Conservation (phyloP, 257 asterid genomes). For the Solanum gracilifrons region DNA sequence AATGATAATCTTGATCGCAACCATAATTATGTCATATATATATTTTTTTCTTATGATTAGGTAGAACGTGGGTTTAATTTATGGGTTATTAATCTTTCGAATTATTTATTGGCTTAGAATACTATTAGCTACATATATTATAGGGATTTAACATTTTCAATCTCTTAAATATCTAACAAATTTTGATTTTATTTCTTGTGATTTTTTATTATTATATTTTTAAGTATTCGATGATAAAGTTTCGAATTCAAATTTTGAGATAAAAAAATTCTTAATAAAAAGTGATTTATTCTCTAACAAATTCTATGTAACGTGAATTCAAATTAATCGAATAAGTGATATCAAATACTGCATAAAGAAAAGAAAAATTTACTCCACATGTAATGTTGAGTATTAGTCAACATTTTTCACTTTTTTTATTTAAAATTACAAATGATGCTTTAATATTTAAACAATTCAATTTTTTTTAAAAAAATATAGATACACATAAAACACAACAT, state of each 20-base stretch:
- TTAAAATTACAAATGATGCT: background rate
- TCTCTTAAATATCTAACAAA: background rate
- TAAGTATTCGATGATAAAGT: too few species aligned
- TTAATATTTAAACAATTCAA: background rate
- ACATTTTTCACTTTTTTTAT: background rate
- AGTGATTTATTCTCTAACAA: background rate
- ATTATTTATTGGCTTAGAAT: background rate
- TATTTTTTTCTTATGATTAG: background rate
- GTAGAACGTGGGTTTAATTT: background rate
- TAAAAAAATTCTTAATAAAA: too few species aligned
- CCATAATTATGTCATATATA: background rate
- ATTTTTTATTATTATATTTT: too few species aligned
- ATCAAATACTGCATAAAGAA: background rate
- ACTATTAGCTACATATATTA: background rate
- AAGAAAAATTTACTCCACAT: background rate
- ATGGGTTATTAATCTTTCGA: background rate
- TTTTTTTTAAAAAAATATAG: background rate
- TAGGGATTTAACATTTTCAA: background rate
- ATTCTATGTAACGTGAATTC: accelerated
- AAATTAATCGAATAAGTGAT: background rate
- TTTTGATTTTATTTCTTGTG: background rate
- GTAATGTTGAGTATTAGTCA: background rate
- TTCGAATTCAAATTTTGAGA: too few species aligned
- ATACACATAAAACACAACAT: background rate
- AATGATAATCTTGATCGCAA: background rate